Conservation (phyloP, 2,329 filamentous ascomycete species). For the Emericellopsis atlantica region DNA sequence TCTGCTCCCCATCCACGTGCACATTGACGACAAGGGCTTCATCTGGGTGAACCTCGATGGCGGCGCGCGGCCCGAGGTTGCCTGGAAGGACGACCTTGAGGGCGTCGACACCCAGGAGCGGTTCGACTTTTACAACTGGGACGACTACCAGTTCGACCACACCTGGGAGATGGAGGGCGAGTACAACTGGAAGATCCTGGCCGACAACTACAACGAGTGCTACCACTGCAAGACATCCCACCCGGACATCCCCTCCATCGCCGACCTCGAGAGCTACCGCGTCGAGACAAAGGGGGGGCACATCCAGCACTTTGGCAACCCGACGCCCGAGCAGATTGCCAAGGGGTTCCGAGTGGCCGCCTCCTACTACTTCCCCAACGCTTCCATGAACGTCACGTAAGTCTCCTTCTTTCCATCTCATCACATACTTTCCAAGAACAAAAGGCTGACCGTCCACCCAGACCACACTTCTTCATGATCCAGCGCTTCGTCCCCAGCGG, state of each 20-base stretch:
- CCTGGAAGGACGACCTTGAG: slow-evolving; percentile 39
- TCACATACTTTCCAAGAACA: background rate
- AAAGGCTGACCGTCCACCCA: slow-evolving; percentile 7
- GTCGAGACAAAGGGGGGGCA: slow-evolving; percentile 33
- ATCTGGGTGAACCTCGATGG: slow-evolving; percentile 46
- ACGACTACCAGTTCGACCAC: slow-evolving; percentile 44
- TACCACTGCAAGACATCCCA: slow-evolving; percentile 51
- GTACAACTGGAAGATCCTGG: slow-evolving; percentile 48
- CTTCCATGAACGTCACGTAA: slow-evolving; percentile 36
- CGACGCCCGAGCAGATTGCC: slow-evolving; percentile 32
- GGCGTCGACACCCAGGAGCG: slow-evolving; percentile 31
- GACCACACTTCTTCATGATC: slow-evolving; percentile 51
- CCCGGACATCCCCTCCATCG: slow-evolving; percentile 42
- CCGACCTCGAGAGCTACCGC: slow-evolving; percentile 41
- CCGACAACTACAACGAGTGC: slow-evolving; percentile 55
- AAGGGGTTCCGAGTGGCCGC: slow-evolving; percentile 29
- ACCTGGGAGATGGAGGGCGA: slow-evolving; percentile 42
- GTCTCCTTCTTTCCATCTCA: slow-evolving; percentile 6
- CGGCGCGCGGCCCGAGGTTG: slow-evolving; percentile 26
- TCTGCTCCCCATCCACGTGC: slow-evolving; percentile 40
- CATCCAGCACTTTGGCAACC: slow-evolving; percentile 36
- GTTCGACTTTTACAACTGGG: slow-evolving; percentile 31
- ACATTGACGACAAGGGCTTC: slow-evolving; percentile 40
- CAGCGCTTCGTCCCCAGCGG: slow-evolving; percentile 46
- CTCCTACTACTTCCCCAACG: slow-evolving; percentile 38